These are phyloP conservation scores for Lagerstroemia speciosa DNA, from an alignment of 345 rosid genomes.

Conservation along the genomic window DNA sequence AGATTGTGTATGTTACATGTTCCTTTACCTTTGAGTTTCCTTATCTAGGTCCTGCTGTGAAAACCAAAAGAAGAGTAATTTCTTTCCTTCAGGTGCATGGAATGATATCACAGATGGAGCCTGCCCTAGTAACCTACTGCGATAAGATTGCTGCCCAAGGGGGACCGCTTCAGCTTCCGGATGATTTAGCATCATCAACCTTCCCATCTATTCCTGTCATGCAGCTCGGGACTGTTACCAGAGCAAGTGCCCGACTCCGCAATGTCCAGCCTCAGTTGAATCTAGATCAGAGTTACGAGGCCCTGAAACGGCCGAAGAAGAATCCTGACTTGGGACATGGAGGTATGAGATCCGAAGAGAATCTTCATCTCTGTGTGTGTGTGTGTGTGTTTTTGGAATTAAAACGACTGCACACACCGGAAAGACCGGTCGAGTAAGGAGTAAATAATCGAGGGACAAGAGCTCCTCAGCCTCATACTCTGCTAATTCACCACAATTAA, in stretches of 20 bases:
- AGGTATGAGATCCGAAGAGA: conserved; percentile 31
- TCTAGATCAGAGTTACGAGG: conserved; percentile 63
- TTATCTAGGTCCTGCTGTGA: not conserved
- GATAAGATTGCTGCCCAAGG: conserved; percentile 88
- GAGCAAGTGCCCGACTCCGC: conserved; percentile 92
- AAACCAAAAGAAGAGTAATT: not conserved
- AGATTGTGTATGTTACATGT: conserved; percentile 55
- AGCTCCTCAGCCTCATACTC: not conserved
- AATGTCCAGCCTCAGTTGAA: conserved; percentile 80
- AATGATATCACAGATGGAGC: conserved; percentile 99
- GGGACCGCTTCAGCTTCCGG: conserved; percentile 73
- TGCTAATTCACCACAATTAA: not conserved
- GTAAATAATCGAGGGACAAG: not conserved
- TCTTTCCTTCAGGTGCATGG: conserved; percentile 65
- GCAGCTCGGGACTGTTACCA: conserved; percentile 67
- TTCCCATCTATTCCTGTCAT: conserved; percentile 62
- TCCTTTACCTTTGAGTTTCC: not conserved
- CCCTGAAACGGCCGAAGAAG: conserved; percentile 77
- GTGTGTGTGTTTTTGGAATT: not conserved
- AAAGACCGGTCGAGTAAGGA: not conserved
- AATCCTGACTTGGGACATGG: conserved; percentile 31
- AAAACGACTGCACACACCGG: not conserved
- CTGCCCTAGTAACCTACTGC: conserved; percentile 70
- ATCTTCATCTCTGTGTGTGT: not conserved
- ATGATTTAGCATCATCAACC: conserved; percentile 54